Base-by-base conservation (phyloP, 1,284 basidiomycete genomes). In the Termitomyces sp. region DNA sequence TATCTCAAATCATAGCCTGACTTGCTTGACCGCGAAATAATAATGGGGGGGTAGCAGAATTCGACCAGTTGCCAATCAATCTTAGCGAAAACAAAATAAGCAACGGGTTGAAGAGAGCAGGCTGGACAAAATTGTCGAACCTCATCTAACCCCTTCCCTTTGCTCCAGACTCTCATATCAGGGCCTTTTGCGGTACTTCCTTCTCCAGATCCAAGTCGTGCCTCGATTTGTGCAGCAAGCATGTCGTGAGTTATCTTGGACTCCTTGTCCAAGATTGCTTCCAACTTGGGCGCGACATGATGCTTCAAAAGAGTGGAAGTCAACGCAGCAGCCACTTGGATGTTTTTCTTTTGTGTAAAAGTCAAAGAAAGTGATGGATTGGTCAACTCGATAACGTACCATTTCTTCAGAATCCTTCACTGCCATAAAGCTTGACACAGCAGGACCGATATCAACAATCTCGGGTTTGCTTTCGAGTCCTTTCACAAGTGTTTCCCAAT, bases 11-110 rank as follows among this genome's bases (percentile, higher is more conserved):
- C 95, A 68, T 97, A 98, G 12, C 91, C 89, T 5, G 79, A 75
- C 57, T 77, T 81, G 40, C 85, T 86, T 15, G 92, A 90, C 53
- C 89, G 90, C 2, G 94, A 98, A 67, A 98, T 95, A 65, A 98
- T 92, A 68, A 98, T 95, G 2, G 96, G 95, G 4, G 91, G 86
- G 70, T 96, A 98, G 62, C 92, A 92, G 73, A 95, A 96, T 71
- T 98, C 95, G 2, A 91, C 89, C 10, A 88, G 82, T 26, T 78
- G 76, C 79, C 91, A 94, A 68, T 99, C 95, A 55, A 94, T 79
- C 90, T 94, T 41, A 24, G 28, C 19, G 8, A 30, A 40, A 61
- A 34, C 12, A 19, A 19, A 44, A 43, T 28, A 44, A 47, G 38
- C 56, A 38, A 26, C 51, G 46, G 19, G 51, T 49, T 36, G 31